Percentiles rank a stretch among this genome's conserved stretches.
phyloP scores from a whole-genome alignment of 805 yeast species.

The Kodamaea kakaduensis region DNA sequence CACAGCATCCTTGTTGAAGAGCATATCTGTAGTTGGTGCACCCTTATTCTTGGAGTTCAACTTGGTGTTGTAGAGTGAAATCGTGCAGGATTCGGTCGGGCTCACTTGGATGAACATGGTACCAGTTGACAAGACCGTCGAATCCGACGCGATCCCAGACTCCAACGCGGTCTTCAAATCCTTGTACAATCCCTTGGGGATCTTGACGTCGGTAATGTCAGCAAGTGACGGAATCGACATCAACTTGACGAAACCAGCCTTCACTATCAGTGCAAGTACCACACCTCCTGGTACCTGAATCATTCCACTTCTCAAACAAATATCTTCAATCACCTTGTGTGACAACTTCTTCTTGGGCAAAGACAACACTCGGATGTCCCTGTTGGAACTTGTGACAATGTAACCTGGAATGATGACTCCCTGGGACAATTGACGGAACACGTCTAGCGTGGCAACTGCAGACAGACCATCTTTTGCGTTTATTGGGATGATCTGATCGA shows the following conservation, averaged over 20 bases:
- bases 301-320: conserved; percentile 46
- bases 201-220: conserved; percentile 48
- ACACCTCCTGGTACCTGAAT: conserved; percentile 46
- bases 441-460: conserved; percentile 57
- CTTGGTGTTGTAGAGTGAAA: conserved; percentile 14
- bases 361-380: conserved; percentile 60
- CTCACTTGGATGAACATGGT: conserved; percentile 56
- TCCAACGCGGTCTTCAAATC: conserved; percentile 21
- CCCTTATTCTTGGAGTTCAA: conserved; percentile 14
- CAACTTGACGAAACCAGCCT: conserved; percentile 45
- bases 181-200: conserved; percentile 28
- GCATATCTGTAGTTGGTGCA: conserved; percentile 42
- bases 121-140: conserved; percentile 45
- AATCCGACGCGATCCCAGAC: conserved; percentile 18
- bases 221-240: conserved; percentile 59
- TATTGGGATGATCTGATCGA: conserved; percentile 55
- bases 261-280: conserved; percentile 41
- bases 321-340: conserved; percentile 56
- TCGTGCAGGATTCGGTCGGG: conserved; percentile 39
- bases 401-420: conserved; percentile 64
- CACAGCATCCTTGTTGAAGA: conserved; percentile 65
- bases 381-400: conserved; percentile 49
- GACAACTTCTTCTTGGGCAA: conserved; percentile 60
- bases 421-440: conserved; percentile 54
- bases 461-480: conserved; percentile 58